Percentiles rank a stretch among this genome's conserved stretches.
Evolutionary conservation across 495 filamentous ascomycete genomes (phyloP).

Genomic region (Baudoinia panamericana): DNA sequence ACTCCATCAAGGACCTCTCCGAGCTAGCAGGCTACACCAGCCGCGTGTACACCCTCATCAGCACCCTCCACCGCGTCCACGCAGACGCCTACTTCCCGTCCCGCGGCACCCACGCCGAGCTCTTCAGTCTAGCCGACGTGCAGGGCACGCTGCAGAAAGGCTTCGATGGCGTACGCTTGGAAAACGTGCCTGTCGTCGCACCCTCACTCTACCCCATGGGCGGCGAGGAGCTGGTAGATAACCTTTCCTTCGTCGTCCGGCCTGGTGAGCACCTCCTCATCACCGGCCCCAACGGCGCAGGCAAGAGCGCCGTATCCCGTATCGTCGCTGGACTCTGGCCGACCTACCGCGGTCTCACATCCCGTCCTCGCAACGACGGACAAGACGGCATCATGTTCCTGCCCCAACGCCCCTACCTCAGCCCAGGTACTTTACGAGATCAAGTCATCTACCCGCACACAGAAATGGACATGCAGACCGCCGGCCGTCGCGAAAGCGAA

Average conservation of each 20-base stretch:
- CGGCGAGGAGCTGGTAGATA: conserved; percentile 82
- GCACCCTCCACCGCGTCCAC: conserved; percentile 85
- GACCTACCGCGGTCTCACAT: conserved; percentile 82
- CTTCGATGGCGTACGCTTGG: conserved; percentile 85
- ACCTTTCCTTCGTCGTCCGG: conserved; percentile 72
- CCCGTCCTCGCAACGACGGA: conserved; percentile 64
- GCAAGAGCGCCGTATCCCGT: conserved; percentile 80
- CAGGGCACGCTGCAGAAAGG: conserved; percentile 88
- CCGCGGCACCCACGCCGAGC: conserved; percentile 55
- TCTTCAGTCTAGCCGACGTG: conserved; percentile 76
- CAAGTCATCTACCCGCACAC: conserved; percentile 98
- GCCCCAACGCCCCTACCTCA: conserved; percentile 86
- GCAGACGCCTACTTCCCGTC: conserved; percentile 69
- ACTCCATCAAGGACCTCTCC: conserved; percentile 94
- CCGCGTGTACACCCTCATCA: conserved; percentile 87
- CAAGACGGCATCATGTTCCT: conserved; percentile 96
- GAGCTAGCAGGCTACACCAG: conserved; percentile 93
- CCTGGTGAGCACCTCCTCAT: conserved; percentile 88
- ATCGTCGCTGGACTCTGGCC: conserved; percentile 93
- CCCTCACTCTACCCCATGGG: conserved; percentile 71
- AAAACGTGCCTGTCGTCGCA: conserved; percentile 85
- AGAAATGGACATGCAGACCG: conserved; percentile 82
- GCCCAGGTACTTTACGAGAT: conserved; percentile 86
- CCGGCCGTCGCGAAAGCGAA: conserved; percentile 57
- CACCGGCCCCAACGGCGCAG: conserved; percentile 87